These are phyloP conservation scores for Mortierella sp. DNA, from an alignment of 371 early-diverging fungal species.

Conservation along the genomic window DNA sequence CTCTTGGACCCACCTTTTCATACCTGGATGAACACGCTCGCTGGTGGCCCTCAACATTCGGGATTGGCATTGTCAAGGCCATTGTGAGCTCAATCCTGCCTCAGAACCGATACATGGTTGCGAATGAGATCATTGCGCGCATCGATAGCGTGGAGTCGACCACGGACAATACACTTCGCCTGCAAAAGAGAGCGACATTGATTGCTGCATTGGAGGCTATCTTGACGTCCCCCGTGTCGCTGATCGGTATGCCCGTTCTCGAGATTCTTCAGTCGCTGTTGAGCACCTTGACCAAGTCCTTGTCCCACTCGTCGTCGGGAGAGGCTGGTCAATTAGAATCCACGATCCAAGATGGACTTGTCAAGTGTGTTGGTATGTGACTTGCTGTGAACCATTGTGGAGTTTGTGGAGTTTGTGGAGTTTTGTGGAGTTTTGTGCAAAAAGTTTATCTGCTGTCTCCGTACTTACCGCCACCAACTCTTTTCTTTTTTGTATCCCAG, in stretches of 20 bases:
- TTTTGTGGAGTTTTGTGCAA: too few relatives aligned
- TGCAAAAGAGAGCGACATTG: slow-evolving; percentile 65
- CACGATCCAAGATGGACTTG: slow-evolving; percentile 61
- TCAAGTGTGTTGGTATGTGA: slow-evolving; percentile 64
- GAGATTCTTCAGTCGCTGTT: slow-evolving; percentile 84
- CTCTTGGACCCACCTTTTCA: slow-evolving; percentile 57
- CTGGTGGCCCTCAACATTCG: slow-evolving; percentile 70
- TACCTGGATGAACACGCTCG: slow-evolving; percentile 66
- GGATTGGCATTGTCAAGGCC: slow-evolving; percentile 63
- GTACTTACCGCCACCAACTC: too few relatives aligned
- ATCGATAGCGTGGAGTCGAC: slow-evolving; percentile 55
- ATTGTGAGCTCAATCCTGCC: slow-evolving; percentile 68
- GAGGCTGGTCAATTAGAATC: slow-evolving; percentile 52
- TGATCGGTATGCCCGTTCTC: slow-evolving; percentile 82
- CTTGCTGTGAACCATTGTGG: not conserved
- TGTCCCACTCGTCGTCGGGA: slow-evolving; percentile 54
- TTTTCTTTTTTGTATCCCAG: too few relatives aligned
- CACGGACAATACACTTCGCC: slow-evolving; percentile 42
- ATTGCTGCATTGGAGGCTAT: slow-evolving; percentile 66
- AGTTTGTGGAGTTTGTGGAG: too few relatives aligned
- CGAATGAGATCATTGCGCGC: slow-evolving; percentile 70
- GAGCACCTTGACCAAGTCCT: slow-evolving; percentile 63
- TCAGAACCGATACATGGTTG: slow-evolving; percentile 75
- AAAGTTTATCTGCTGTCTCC: too few relatives aligned
- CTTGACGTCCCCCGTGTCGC: slow-evolving; percentile 61